Evolutionary conservation across 1,284 basidiomycete species (phyloP), one percentile per base, ranked within the genome.

Genomic region (Microbotryum saponariae): DNA sequence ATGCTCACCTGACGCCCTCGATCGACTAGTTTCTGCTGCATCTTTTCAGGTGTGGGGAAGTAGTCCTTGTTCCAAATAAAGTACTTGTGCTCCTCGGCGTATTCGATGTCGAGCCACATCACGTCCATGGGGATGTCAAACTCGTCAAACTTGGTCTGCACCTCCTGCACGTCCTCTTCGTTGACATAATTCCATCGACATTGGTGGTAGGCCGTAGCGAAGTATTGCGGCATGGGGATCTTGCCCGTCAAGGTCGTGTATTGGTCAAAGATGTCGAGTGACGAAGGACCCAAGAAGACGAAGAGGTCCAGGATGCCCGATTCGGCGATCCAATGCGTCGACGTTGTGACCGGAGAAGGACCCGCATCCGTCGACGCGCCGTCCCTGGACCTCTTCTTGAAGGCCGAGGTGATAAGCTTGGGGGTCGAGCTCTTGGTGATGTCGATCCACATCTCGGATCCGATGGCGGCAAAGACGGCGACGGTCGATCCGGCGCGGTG

Each of bases 121-220:
- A 96, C 92, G 73, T 97, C 96, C 45, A 97, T 85, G 0, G 96
- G 94, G 59, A 97, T 91, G 71, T 96, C 89, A 45, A 87, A 87
- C 68, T 91, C 87, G 67, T 97, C 93, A 73, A 98, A 97, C 58
- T 85, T 80, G 71, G 80, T 81, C 76, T 92, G 87, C 8, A 97
- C 91, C n/a, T 82, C 81, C 21, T 91, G 82, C 6, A 98, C 82
- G 74, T 98, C 96, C 14, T 87, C 84, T 54, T 90, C 87, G 74
- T 85, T 89, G 68, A 96, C 82, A 73, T 99, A 99, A 77, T 98
- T 98, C 96, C 96, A 98, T 51, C 96, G 81, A 76, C 92, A 97
- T 75, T 98, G 94, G 77, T 99, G 94, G 74, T 98, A 94, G 0
- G 86, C 94, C 56, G 97, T 81, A 31, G 91, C 84, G 83, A 91